Evolutionary conservation across 352 stramenopile genomes (phyloP).

Genomic region (Pythium scleroteichum): DNA sequence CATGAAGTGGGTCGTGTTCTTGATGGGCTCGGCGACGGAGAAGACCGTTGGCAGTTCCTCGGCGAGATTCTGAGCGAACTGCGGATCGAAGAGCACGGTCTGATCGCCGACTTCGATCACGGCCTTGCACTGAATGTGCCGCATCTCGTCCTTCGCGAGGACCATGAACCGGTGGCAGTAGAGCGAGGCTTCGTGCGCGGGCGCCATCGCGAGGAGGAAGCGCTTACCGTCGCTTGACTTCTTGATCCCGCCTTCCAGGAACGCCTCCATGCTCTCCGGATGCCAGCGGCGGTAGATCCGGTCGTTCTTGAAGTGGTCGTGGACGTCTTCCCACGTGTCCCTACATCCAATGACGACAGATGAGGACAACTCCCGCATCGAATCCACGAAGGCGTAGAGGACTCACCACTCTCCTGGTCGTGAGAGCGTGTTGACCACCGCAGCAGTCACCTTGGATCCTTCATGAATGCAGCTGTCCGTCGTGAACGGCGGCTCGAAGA

Average conservation of each 20-base stretch:
- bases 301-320: constrained; percentile 11
- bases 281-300: constrained; percentile 18
- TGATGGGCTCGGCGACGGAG: constrained; percentile 2
- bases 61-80: neutral
- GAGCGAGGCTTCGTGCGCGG: constrained; percentile 14
- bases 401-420: constrained; percentile 14
- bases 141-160: constrained; percentile 6
- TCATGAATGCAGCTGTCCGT: neutral
- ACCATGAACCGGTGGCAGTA: constrained; percentile 23
- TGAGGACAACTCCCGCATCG: neutral
- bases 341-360: neutral
- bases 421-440: constrained; percentile 15
- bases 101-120: constrained; percentile 17
- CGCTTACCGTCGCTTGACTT: constrained; percentile 10
- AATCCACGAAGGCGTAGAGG: neutral
- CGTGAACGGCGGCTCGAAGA: constrained; percentile 15
- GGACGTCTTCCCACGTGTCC: constrained; percentile 20
- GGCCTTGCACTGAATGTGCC: constrained; percentile 4
- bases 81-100: constrained; percentile 14
- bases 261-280: constrained; percentile 9
- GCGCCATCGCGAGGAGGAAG: constrained; percentile 17
- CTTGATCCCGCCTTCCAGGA: constrained; percentile 16
- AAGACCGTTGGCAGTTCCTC: neutral
- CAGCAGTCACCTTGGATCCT: neutral
- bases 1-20: constrained; percentile 15